Base-by-base conservation (phyloP, 2,329 filamentous ascomycete species). In the Talaromyces sp. region DNA sequence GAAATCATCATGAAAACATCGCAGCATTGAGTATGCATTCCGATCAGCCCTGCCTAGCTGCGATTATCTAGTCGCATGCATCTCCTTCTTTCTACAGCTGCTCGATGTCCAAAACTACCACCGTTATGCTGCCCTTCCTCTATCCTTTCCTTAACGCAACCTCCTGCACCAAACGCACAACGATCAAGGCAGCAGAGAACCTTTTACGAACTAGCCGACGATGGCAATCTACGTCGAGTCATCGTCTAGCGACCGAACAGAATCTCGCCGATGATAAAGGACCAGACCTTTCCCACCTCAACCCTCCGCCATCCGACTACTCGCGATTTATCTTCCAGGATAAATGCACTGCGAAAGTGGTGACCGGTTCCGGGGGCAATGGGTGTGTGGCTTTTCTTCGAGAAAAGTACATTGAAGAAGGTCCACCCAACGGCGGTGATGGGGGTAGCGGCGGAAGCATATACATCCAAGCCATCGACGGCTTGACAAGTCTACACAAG, bases 351-450 rank as follows among this genome's bases (percentile, higher is more conserved):
- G 78, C 98, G 33, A 90, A 87, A 0, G 78, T 98, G 3, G 85
- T 90, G 70, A 90, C 93, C 19, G 95, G 95, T 9, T 80, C 83
- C 2, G 95, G 95, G 31, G 95, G 95, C 9, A 89, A 95, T 73
- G 95, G 95, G 68, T 99, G 95, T 74, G 92, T 98, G 60, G 95
- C 95, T 0, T 99, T 98, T 75, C 81, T 96, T 50, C 89, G 94
- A 22, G 95, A 99, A 72, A 94, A 94, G 68, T 98, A 91, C 77
- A 84, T 97, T 35, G 87, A 89, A 52, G 89, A 96, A 68, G 95
- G 95, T 0, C 95, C 95, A 11, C 87, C 95, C 10, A 98, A 99
- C 76, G 95, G 95, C 58, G 95, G 95, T 66, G 93, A 99, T 74
- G 95, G 95, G 48, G 95, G 95, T 4, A 90, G 88, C 64, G 95